Conservation (phyloP, 208 protist species). For the Trypanosomatidae sp. region DNA sequence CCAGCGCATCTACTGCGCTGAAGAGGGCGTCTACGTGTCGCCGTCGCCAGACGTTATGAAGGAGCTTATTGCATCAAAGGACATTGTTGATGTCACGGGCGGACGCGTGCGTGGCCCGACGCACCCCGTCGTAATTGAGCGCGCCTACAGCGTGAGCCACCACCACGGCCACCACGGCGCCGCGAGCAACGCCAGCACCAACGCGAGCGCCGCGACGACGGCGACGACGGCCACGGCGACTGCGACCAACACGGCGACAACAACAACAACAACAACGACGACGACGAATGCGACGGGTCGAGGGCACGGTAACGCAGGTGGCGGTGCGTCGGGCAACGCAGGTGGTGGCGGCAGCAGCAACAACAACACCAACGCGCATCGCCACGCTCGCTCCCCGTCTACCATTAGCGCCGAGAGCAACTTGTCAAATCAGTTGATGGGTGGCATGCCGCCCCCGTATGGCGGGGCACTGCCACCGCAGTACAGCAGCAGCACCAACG, state of each 20-base stretch:
- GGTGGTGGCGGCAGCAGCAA: neutral
- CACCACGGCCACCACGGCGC: constrained; percentile 22
- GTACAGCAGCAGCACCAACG: constrained; percentile 5
- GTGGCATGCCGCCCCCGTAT: constrained; percentile 26
- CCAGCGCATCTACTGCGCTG: constrained; percentile 76
- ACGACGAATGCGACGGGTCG: no score
- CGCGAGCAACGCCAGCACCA: neutral
- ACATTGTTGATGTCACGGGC: constrained; percentile 52
- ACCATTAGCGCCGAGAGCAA: constrained; percentile 20
- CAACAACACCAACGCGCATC: no score
- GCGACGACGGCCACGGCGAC: no score
- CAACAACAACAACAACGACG: no score
- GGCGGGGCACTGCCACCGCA: constrained; percentile 14
- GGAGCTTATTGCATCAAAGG: constrained; percentile 43
- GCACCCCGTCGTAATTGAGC: constrained; percentile 81
- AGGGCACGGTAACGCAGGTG: neutral
- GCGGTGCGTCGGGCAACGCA: neutral
- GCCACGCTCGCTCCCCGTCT: constrained; percentile 13
- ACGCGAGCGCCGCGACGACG: no score
- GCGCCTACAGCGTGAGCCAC: constrained; percentile 52
- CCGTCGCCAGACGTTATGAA: constrained; percentile 50
- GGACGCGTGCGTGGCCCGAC: constrained; percentile 63
- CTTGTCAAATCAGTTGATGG: constrained; percentile 11
- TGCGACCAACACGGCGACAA: no score
- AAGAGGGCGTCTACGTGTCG: constrained; percentile 68